Evolutionary conservation across 1,139 yeast genomes (phyloP), one percentile per base, ranked within the genome.

Genomic region (Yamadazyma atlantica): DNA sequence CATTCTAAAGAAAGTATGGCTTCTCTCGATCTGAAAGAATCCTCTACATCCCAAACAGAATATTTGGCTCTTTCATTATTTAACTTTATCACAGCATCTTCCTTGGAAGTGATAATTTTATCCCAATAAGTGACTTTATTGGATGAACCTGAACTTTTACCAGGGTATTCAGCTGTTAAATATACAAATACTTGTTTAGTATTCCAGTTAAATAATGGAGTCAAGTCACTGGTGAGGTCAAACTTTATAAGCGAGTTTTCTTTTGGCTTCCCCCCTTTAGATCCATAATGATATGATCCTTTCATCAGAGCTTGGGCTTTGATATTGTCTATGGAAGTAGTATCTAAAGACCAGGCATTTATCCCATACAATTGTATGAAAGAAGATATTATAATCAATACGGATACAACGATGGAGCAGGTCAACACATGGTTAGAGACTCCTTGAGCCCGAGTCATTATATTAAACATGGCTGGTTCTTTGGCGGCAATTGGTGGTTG

Each of bases 101-200:
- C 75, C 49, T 71, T 73, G 23, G 61, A 52, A 2, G 75, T 67
- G 46, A 92, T 77, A 47, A 92, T 90, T 52, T 76, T 76, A 62
- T 92, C 97, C 98, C 98, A 92, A 55, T 86, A 80, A 0, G 94
- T 85, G 27, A 90, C 86, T 44, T 80, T 80, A 64, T 83, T 87
- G 16, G 62, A 58, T 2, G 79, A 66, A 2, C 64, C 72, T 2
- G 57, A 60, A 29, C 64, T 65, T 48, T 72, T 73, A 2, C 92
- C 92, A 10, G 83, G 81, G 54, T 90, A 89, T 53, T 88, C 94
- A 1, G 95, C 96, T 2, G 95, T 86, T 44, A 92, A 69, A 54
- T 90, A 92, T 4, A 85, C 85, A 57, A 92, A 90, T 15, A 92
- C 80, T 60, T 92, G 98, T 56, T 92, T 92, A 10, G 98, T 92